Evolutionary conservation across 805 yeast species (phyloP).

Genomic region (Wickerhamomyces hampshirensis): DNA sequence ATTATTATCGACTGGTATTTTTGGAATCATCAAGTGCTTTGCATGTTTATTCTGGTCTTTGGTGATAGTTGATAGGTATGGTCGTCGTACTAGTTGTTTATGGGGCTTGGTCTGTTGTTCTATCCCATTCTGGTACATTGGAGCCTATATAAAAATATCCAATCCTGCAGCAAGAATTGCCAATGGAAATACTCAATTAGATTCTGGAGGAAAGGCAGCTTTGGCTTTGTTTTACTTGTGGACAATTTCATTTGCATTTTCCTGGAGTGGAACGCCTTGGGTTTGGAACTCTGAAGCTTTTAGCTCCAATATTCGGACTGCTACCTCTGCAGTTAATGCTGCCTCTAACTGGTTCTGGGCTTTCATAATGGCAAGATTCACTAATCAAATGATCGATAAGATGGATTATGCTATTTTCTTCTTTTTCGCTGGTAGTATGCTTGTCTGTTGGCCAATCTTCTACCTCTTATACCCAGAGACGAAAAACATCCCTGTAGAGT

Average conservation of each 20-base stretch:
- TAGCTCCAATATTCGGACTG: conserved; percentile 38
- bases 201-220: conserved; percentile 36
- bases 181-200: conserved; percentile 32
- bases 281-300: conserved; percentile 43
- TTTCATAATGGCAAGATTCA: conserved; percentile 42
- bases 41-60: conserved; percentile 41
- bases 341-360: conserved; percentile 48
- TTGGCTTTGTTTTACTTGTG: conserved; percentile 32
- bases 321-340: conserved; percentile 39
- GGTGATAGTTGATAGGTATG: conserved; percentile 41
- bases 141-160: conserved; percentile 36
- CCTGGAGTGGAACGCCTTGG: conserved; percentile 46
- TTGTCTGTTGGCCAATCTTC: conserved; percentile 8
- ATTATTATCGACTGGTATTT: conserved; percentile 47
- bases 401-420: conserved; percentile 43
- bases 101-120: conserved; percentile 36
- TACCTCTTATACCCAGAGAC: conserved; percentile 17
- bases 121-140: conserved; percentile 43
- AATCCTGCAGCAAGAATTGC: conserved; percentile 11
- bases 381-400: conserved; percentile 38
- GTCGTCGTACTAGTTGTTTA: conserved; percentile 40
- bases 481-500: conserved; percentile 17
- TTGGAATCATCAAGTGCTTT: conserved; percentile 45
- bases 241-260: conserved; percentile 38
- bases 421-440: conserved; percentile 23